phyloP scores from a whole-genome alignment of 129 eudicot species.

The Gnaphalium uliginosum region DNA sequence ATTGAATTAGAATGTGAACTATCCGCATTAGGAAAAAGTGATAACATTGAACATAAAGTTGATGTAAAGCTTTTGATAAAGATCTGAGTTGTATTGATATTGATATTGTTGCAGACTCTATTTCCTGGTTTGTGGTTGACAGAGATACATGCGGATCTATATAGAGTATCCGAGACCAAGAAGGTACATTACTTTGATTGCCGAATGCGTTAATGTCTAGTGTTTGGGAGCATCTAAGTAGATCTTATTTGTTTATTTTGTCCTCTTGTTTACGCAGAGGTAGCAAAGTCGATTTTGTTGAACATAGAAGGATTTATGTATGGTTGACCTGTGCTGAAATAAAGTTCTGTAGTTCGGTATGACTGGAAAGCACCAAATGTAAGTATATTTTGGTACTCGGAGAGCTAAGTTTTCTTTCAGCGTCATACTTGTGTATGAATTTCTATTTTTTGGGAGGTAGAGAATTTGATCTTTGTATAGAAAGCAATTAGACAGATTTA shows the following conservation, averaged over 20 bases:
- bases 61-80: not conserved
- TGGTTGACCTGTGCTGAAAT: constrained; percentile 29
- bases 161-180: constrained; percentile 57
- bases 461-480: constrained; percentile 18
- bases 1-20: constrained; percentile 1
- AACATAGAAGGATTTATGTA: constrained; percentile 27
- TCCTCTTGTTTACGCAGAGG: constrained; percentile 21
- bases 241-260: constrained; percentile 13
- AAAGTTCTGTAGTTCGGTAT: constrained; percentile 25
- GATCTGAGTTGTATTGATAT: constrained; percentile 15
- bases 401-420: constrained; percentile 11
- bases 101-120: constrained; percentile 50
- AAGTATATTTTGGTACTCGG: constrained; percentile 28
- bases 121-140: constrained; percentile 79
- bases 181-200: constrained; percentile 32
- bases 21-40: not conserved
- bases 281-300: constrained; percentile 2
- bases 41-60: constrained; percentile 2
- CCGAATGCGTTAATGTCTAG: not conserved
- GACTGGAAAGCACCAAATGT: constrained; percentile 31
- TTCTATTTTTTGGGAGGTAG: constrained; percentile 15
- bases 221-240: constrained; percentile 2
- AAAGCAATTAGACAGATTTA: constrained; percentile 26
- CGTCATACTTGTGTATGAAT: constrained; percentile 15
- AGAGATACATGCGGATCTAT: constrained; percentile 71